A percentile compares a stretch with the other conserved stretches of the same genome.
phyloP scores from a whole-genome alignment of 2,329 filamentous ascomycete genomes.

The Exophiala sideris region DNA sequence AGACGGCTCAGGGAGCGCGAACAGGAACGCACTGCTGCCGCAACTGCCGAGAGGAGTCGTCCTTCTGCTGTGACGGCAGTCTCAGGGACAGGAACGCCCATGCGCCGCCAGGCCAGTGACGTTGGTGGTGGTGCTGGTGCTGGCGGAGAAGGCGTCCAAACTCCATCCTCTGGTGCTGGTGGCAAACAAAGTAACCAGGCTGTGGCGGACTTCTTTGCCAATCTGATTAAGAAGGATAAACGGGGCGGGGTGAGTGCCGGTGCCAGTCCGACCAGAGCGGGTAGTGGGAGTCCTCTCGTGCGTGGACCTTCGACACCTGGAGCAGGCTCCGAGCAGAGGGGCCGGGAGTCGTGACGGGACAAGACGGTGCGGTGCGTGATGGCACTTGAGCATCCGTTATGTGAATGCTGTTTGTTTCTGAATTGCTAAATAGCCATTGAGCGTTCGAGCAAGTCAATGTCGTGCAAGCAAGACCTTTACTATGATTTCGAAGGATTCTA shows the following conservation, averaged over 20 bases:
- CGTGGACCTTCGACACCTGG: conserved; percentile 2
- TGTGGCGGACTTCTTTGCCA: conserved; percentile 24
- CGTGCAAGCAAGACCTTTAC: no score
- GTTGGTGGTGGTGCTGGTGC: conserved; percentile 1
- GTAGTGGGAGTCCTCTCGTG: conserved; percentile 3
- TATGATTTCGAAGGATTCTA: no score
- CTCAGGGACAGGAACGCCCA: no score
- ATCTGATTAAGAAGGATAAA: conserved; percentile 27
- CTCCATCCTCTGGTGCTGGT: not conserved
- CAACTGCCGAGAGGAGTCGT: not conserved
- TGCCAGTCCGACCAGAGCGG: conserved; percentile 20
- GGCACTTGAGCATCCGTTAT: not conserved
- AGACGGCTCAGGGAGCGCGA: conserved; percentile 25
- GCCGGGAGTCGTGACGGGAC: conserved; percentile 5
- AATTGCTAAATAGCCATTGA: not conserved
- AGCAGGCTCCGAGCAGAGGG: conserved; percentile 7
- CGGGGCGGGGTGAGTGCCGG: conserved; percentile 13
- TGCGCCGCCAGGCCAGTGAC: conserved; percentile 18
- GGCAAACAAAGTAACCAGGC: conserved; percentile 26
- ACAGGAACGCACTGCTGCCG: conserved; percentile 13
- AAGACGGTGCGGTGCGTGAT: not conserved
- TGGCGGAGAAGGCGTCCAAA: conserved; percentile 1
- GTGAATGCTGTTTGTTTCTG: no score
- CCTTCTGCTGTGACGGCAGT: no score
- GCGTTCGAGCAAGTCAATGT: not conserved